Evolutionary conservation across 257 asterid genomes (phyloP), one percentile per base, ranked within the genome.

Genomic region (Nicotiana benthamiana): DNA sequence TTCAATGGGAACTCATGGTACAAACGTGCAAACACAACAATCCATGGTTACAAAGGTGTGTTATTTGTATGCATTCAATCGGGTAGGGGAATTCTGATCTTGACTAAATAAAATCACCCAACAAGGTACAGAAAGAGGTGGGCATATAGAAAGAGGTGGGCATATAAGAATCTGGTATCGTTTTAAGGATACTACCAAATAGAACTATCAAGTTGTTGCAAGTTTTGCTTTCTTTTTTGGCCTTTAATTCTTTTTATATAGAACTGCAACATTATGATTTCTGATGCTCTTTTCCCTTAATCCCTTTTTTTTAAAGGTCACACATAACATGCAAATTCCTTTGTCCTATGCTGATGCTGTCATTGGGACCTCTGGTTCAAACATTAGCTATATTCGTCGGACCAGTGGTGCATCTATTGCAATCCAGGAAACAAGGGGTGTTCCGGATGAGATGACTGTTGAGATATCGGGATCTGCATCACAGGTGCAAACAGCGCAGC

Each of bases 371-470:
- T 90, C 92, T 78, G 97, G 97, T 79, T 90, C 97, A 83, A 93
- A 92, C 82, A 94, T 94, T 53, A 94, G 98, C 83, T 94, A 92
- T 66, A 90, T 94, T 32, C 96, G 97, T 46, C 97, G 97, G 86
- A 88, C 92, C 52, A 93, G 97, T 88, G 98, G 97, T 83, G 95
- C 98, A 79, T 88, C 94, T 75, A 89, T 94, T 53, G 97, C 96
- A 24, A 81, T 93, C 70, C 97, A 93, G 84, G 97, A 92, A 87
- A 86, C 95, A n/a, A 90, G 86, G 84, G 98, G 93, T 79, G 90
- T 86, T 82, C 97, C 97, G 80, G 94, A 87, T 54, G 95, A 93
- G 94, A 94, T 94, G 98, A 94, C 97, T 46, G 94, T 94, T 81
- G 98, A 94, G 87, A 91, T 94, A 40, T 89, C 90, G 83, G 98